Conservation (phyloP, 2,329 filamentous ascomycete species). For the Blastomyces percursus region DNA sequence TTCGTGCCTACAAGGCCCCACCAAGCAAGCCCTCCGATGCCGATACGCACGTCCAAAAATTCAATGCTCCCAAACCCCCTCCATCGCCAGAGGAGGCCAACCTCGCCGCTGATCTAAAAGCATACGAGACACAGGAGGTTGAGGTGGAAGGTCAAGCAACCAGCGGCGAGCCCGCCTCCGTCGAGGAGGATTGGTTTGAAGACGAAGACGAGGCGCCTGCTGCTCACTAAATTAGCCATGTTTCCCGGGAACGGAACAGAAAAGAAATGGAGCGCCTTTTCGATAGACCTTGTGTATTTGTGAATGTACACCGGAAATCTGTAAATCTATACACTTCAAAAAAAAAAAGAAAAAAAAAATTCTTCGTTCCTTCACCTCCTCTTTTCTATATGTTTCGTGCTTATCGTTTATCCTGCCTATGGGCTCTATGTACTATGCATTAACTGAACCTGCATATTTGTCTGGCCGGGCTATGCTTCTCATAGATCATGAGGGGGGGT, state of each 20-base stretch:
- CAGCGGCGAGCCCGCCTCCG: conserved; percentile 49
- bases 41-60: conserved; percentile 84
- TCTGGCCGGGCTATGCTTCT: neutral
- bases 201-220: conserved; percentile 48
- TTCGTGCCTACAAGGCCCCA: conserved; percentile 87
- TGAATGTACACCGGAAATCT: conserved; percentile 2
- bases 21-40: conserved; percentile 75
- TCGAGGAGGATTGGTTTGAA: conserved; percentile 70
- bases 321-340: conserved; percentile 8
- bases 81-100: conserved; percentile 87
- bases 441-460: neutral
- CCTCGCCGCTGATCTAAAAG: conserved; percentile 80
- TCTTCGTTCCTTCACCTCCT: neutral
- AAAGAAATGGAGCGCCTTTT: neutral
- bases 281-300: conserved; percentile 6
- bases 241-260: neutral
- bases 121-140: conserved; percentile 87
- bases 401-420: neutral
- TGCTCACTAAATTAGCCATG: conserved; percentile 28
- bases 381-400: neutral
- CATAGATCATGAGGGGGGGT: neutral
- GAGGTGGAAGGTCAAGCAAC: conserved; percentile 83
- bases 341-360: no score
- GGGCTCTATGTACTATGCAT: neutral
- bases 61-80: conserved; percentile 67